A percentile compares a stretch with the other conserved stretches of the same genome.
These are phyloP conservation scores for Cyclaneusma minus DNA, from an alignment of 2,329 filamentous ascomycete species.

Conservation along the genomic window DNA sequence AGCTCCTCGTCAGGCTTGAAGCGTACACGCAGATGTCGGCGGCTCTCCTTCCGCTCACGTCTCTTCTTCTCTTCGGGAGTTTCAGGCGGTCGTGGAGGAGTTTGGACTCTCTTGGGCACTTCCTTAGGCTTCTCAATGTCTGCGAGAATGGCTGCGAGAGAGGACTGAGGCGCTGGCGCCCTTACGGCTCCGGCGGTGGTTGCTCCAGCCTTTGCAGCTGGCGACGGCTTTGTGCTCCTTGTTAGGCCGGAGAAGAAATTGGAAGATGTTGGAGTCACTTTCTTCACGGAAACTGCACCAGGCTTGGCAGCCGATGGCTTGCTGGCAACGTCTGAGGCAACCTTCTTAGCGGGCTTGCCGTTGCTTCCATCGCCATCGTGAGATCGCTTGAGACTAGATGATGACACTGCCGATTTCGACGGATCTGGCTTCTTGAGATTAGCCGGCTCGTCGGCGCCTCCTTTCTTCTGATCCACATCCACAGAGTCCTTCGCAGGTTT, in stretches of 20 bases:
- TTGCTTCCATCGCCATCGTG: conserved; percentile 16
- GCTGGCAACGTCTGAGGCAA: conserved; percentile 14
- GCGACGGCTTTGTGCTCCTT: conserved; percentile 9
- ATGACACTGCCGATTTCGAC: conserved; percentile 5
- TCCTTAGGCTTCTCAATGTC: conserved; percentile 18
- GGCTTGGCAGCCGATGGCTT: conserved; percentile 15
- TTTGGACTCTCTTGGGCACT: conserved; percentile 14
- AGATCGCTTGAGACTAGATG: conserved; percentile 12
- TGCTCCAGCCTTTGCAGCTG: conserved; percentile 17
- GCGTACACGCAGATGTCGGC: conserved; percentile 52
- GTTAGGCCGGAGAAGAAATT: conserved; percentile 5
- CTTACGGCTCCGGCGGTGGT: conserved; percentile 1
- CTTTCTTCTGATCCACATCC: conserved; percentile 10
- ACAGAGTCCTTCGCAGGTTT: conserved; percentile 14
- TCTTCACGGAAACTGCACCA: conserved; percentile 3
- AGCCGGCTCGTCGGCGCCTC: conserved; percentile 10
- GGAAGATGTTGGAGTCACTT: conserved; percentile 11
- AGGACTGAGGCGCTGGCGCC: conserved; percentile 17
- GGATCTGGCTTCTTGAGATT: conserved; percentile 5
- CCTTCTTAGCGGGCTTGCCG: conserved; percentile 17
- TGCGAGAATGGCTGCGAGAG: conserved; percentile 17
- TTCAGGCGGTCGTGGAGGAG: conserved; percentile 28
- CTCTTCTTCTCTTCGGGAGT: conserved; percentile 52
- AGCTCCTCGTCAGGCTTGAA: conserved; percentile 56
- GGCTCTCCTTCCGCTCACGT: conserved; percentile 56